These are phyloP conservation scores for Barnettozyma pratensis DNA, from an alignment of 805 yeast species.

Conservation along the genomic window DNA sequence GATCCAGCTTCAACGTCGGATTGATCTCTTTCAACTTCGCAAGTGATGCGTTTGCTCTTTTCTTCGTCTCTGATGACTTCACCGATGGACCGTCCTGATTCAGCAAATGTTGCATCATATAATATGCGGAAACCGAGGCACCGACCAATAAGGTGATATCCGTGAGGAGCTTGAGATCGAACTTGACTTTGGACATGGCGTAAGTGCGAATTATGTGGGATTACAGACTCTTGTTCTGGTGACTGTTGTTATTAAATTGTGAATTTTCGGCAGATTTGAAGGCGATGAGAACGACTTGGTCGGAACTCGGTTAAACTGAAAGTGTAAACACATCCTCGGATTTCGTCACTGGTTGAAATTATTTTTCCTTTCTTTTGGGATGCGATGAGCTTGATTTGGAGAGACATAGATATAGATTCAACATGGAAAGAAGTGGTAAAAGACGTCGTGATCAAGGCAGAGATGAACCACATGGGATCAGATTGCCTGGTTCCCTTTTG, in stretches of 20 bases:
- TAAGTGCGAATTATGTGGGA: too few relatives aligned
- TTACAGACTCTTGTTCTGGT: too few relatives aligned
- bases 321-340: neutral
- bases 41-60: constrained; percentile 50
- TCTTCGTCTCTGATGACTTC: constrained; percentile 54
- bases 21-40: constrained; percentile 52
- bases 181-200: constrained; percentile 21
- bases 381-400: constrained; percentile 9
- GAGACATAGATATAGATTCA: neutral
- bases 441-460: constrained; percentile 7
- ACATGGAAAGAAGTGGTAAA: constrained; percentile 1
- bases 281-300: neutral
- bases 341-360: neutral
- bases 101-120: constrained; percentile 43
- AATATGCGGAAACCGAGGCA: constrained; percentile 68
- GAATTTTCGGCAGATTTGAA: neutral
- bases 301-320: too few relatives aligned
- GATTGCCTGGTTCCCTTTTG: constrained; percentile 48
- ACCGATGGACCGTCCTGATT: constrained; percentile 40
- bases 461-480: constrained; percentile 37
- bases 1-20: constrained; percentile 50
- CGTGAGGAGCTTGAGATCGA: constrained; percentile 35
- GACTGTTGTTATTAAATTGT: too few relatives aligned
- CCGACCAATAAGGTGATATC: constrained; percentile 50
- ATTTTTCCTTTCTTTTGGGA: neutral